Percentiles rank a stretch among this genome's conserved stretches.
Evolutionary conservation across 1,139 yeast species (phyloP).

Genomic region (Diutina catenulata): DNA sequence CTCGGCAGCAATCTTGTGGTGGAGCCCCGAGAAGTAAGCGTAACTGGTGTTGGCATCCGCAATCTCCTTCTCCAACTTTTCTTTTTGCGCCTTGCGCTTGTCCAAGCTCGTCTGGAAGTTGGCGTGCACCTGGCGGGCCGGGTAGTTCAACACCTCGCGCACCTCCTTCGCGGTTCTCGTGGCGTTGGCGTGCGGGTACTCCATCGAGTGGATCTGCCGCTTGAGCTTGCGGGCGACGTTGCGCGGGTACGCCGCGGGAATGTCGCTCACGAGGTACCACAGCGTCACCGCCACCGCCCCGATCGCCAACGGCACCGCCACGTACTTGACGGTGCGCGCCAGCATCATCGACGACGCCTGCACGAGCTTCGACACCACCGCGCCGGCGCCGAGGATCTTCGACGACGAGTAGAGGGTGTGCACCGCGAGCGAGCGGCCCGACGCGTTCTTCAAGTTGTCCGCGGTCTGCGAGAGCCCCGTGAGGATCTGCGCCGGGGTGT

Average conservation of each 20-base stretch:
- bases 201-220: constrained; percentile 48
- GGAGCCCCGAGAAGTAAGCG: constrained; percentile 46
- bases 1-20: constrained; percentile 38
- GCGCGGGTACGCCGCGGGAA: constrained; percentile 82
- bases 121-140: constrained; percentile 72
- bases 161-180: constrained; percentile 73
- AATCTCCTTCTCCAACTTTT: constrained; percentile 39
- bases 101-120: constrained; percentile 66
- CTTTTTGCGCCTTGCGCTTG: constrained; percentile 47
- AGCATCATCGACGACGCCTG: constrained; percentile 17
- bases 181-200: constrained; percentile 71
- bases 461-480: constrained; percentile 22
- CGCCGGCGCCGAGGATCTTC: constrained; percentile 32
- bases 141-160: constrained; percentile 67
- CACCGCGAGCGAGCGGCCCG: constrained; percentile 26
- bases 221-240: constrained; percentile 68
- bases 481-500: constrained; percentile 25
- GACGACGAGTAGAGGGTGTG: constrained; percentile 27
- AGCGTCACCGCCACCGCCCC: constrained; percentile 28
- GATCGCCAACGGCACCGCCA: constrained; percentile 37
- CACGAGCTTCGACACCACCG: constrained; percentile 23
- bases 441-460: constrained; percentile 20
- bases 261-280: constrained; percentile 61
- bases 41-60: constrained; percentile 49
- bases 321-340: constrained; percentile 20